Evolutionary conservation across 192 early-diverging fungal species (phyloP).

Genomic region (Backusella parvicylindrica): DNA sequence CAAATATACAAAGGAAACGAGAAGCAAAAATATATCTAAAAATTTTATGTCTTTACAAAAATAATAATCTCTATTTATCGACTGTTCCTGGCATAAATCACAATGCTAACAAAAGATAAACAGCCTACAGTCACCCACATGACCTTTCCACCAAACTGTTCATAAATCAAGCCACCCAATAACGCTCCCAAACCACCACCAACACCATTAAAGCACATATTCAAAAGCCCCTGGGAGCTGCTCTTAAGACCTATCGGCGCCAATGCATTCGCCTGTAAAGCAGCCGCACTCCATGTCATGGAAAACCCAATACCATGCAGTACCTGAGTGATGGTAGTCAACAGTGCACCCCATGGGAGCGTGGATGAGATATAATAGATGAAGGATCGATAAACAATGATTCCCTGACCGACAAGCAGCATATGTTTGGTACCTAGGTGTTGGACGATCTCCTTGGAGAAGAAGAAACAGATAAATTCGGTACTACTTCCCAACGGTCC

Average conservation of each 20-base stretch:
- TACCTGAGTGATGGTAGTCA: slow-evolving; percentile 12
- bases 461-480: slow-evolving; percentile 12
- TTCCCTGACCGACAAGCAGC: background rate
- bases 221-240: slow-evolving; percentile 18
- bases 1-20: background rate
- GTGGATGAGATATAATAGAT: background rate
- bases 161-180: slow-evolving; percentile 16
- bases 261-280: slow-evolving; percentile 20
- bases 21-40: background rate
- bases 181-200: slow-evolving; percentile 21
- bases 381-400: slow-evolving; percentile 1
- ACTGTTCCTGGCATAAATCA: background rate
- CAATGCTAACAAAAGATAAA: background rate
- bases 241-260: slow-evolving; percentile 7
- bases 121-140: slow-evolving; percentile 10
- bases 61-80: background rate
- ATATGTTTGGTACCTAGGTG: background rate
- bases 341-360: background rate
- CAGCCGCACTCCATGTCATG: slow-evolving; percentile 19
- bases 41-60: background rate
- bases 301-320: slow-evolving; percentile 17
- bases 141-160: background rate
- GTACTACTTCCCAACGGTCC: slow-evolving; percentile 19
- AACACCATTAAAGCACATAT: slow-evolving; percentile 21
- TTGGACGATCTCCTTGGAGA: slow-evolving; percentile 13